phyloP scores from a whole-genome alignment of 441 rosid species.

The Adansonia madagascariensis region DNA sequence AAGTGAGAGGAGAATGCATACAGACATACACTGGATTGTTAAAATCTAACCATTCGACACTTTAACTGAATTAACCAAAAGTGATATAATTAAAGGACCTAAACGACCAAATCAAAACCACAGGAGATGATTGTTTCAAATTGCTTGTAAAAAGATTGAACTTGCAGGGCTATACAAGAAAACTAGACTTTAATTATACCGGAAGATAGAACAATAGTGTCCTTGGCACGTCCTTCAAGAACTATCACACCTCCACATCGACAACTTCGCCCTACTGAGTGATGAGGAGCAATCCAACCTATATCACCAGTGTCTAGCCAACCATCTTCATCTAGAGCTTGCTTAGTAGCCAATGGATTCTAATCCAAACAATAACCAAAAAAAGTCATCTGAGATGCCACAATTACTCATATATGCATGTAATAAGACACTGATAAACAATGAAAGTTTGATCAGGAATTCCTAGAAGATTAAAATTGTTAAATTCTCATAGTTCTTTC shows the following conservation, averaged over 20 bases:
- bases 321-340: slow-evolving; percentile 70
- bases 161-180: not conserved
- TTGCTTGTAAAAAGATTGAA: not conserved
- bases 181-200: slow-evolving; percentile 48
- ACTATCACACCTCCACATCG: slow-evolving; percentile 77
- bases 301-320: slow-evolving; percentile 93
- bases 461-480: slow-evolving; percentile 6
- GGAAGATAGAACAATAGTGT: slow-evolving; percentile 92
- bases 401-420: slow-evolving; percentile 15
- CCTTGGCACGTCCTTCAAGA: slow-evolving; percentile 96
- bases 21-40: not conserved
- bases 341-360: slow-evolving; percentile 79
- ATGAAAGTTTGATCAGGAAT: not conserved
- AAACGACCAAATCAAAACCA: slow-evolving; percentile 7
- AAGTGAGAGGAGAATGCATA: slow-evolving; percentile 2
- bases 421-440: not conserved
- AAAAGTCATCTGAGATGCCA: slow-evolving; percentile 13
- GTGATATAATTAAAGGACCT: not conserved
- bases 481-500: not conserved
- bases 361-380: slow-evolving; percentile 36
- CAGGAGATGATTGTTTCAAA: slow-evolving; percentile 12
- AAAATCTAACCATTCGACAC: not conserved
- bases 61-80: not conserved
- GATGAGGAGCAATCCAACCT: slow-evolving; percentile 92
- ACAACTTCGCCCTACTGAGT: slow-evolving; percentile 77